Percentiles rank a stretch among this genome's conserved stretches.
These are phyloP conservation scores for Xylaria polymorpha DNA, from an alignment of 2,329 filamentous ascomycete species.

Conservation along the genomic window DNA sequence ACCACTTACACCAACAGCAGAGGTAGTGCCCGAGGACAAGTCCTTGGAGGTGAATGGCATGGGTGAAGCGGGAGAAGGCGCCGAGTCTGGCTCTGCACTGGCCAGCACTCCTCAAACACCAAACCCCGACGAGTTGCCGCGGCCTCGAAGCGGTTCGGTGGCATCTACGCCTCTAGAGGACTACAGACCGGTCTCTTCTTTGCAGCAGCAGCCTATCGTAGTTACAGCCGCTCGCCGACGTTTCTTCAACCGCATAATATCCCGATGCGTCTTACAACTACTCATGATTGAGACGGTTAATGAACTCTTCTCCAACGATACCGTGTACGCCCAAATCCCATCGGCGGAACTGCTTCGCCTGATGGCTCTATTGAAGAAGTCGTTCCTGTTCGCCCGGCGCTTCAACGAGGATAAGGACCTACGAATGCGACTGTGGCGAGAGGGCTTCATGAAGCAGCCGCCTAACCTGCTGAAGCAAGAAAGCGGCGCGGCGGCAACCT, in stretches of 20 bases:
- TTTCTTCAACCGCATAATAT: constrained; percentile 99
- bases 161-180: constrained; percentile 76
- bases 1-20: constrained; percentile 55
- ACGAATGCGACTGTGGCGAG: constrained; percentile 91
- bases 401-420: constrained; percentile 99
- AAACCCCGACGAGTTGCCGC: constrained; percentile 39
- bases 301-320: constrained; percentile 97
- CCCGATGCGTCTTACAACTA: constrained; percentile 94
- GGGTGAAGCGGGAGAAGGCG: constrained; percentile 56
- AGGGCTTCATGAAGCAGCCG: constrained; percentile 99
- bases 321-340: constrained; percentile 93
- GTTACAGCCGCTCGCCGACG: constrained; percentile 92
- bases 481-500: constrained; percentile 90
- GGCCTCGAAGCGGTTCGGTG: constrained; percentile 44
- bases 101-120: constrained; percentile 41
- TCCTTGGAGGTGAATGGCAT: constrained; percentile 71
- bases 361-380: constrained; percentile 95
- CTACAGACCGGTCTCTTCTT: constrained; percentile 79
- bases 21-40: constrained; percentile 61
- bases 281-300: constrained; percentile 99
- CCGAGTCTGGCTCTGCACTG: constrained; percentile 50
- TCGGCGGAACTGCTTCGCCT: constrained; percentile 88
- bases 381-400: constrained; percentile 93
- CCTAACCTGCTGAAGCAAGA: constrained; percentile 98
- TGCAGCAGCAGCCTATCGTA: constrained; percentile 89